Evolutionary conservation across 306 rosid genomes (phyloP), one percentile per base, ranked within the genome.

Genomic region (Adenanthera pavonina): DNA sequence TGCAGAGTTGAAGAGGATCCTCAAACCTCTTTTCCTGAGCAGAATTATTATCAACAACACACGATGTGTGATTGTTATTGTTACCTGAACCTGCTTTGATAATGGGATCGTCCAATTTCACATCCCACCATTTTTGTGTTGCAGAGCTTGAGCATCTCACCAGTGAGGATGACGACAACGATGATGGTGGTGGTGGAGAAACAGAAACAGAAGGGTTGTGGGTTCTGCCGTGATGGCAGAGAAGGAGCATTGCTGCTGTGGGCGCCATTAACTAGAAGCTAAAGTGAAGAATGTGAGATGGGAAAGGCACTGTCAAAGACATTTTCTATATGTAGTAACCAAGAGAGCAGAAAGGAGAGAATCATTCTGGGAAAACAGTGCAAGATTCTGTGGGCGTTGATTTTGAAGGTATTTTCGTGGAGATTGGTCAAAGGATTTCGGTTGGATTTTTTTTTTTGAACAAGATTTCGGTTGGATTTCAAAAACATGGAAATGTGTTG

Each of bases 171-270:
- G 30, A 25, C 30, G 30, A 25, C 30, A 25, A 25, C 30, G 30
- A 25, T 25, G 30, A 25, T 25, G 30, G 46, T 80, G 85, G 33
- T 0, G 35, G 67, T 44, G 68, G 5, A 12, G 75, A 46, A 0
- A 43, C 3, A 25, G 30, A 25, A 25, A 25, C 30, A 25, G 30
- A 56, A 30, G 68, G 48, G 25, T 61, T 38, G 13, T 70, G 84
- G 14, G 76, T 44, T 76, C 64, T 75, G 9, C 19, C 74, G 2
- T 52, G 69, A 44, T 62, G 84, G 13, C 76, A 30, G 79, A 84
- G 87, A 20, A 84, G 17, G 17, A 84, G 78, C 87, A 84, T 84
- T 30, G 87, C 81, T 19, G 87, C 87, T 30, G 87, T 84, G 12
- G 84, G 87, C 41, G 87, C 81, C 87, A 84, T 84, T 6, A 49